phyloP scores from a whole-genome alignment of 2,329 filamentous ascomycete genomes.

The Epichloe aotearoae region DNA sequence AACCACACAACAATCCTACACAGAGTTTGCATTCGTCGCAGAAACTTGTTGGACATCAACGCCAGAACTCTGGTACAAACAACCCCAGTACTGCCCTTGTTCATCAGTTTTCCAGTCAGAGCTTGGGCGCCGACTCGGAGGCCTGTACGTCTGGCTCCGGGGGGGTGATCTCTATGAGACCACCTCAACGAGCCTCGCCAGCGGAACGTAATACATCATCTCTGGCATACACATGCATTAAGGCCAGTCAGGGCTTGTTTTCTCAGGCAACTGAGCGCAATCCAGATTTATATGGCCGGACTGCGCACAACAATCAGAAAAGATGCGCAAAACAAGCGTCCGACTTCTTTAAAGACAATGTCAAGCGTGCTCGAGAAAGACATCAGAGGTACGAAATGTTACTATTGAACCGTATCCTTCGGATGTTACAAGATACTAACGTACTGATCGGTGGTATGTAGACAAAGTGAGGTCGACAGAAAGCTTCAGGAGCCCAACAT shows the following conservation, averaged over 20 bases:
- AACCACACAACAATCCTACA: no score
- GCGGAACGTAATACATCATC: no score
- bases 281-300: conserved; percentile 44
- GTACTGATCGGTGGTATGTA: conserved; percentile 21
- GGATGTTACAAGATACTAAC: neutral
- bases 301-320: conserved; percentile 58
- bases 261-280: conserved; percentile 60
- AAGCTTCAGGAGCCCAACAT: conserved; percentile 68
- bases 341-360: conserved; percentile 97
- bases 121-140: conserved; percentile 49
- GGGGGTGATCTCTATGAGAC: no score
- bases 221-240: no score
- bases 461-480: conserved; percentile 83
- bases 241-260: no score
- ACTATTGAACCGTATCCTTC: neutral
- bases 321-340: conserved; percentile 56
- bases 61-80: conserved; percentile 35
- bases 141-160: no score
- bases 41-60: no score
- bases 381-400: conserved; percentile 50
- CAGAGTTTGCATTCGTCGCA: no score
- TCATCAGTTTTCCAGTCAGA: conserved; percentile 95
- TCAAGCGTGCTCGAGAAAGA: conserved; percentile 85
- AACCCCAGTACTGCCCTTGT: conserved; percentile 85
- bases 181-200: no score